Evolutionary conservation across 192 early-diverging fungal genomes (phyloP).

Genomic region (Martensiomyces pterosporus): DNA sequence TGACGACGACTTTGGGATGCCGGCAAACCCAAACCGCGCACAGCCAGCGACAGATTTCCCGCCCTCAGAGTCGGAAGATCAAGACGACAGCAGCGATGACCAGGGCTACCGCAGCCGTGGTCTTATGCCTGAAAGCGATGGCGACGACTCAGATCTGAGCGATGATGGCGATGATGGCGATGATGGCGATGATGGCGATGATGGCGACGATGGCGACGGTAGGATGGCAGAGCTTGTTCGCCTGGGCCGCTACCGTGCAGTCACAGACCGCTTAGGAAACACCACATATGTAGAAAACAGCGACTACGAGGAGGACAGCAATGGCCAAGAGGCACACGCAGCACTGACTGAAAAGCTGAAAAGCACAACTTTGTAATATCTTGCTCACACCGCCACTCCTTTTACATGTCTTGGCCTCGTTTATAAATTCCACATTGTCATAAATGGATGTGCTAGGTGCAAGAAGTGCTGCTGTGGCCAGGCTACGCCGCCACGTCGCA

Average conservation of each 20-base stretch:
- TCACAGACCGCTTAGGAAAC: constrained; percentile 41
- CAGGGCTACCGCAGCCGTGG: constrained; percentile 2
- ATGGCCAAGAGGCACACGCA: not conserved
- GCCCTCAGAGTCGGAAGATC: not conserved
- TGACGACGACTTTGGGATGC: not conserved
- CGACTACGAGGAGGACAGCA: not conserved
- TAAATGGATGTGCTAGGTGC: too few relatives aligned
- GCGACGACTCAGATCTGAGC: constrained; percentile 1
- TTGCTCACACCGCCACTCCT: too few relatives aligned
- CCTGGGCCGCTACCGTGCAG: constrained; percentile 23
- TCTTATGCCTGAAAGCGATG: too few relatives aligned
- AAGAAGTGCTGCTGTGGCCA: too few relatives aligned
- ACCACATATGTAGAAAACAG: constrained; percentile 19
- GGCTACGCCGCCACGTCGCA: too few relatives aligned
- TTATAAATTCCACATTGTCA: too few relatives aligned
- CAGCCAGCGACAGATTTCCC: too few relatives aligned
- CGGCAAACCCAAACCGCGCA: not conserved
- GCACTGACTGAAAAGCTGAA: constrained; percentile 7
- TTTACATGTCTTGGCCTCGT: too few relatives aligned
- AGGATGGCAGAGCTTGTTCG: constrained; percentile 35
- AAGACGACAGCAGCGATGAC: constrained; percentile 2
- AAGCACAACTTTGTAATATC: too few relatives aligned
- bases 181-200: constrained; percentile 12
- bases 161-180: constrained; percentile 2
- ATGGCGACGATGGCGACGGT: constrained; percentile 17